Percentiles rank a stretch among this genome's conserved stretches.
These are phyloP conservation scores for Pseudozyma pruni DNA, from an alignment of 1,284 basidiomycete genomes.

Conservation along the genomic window DNA sequence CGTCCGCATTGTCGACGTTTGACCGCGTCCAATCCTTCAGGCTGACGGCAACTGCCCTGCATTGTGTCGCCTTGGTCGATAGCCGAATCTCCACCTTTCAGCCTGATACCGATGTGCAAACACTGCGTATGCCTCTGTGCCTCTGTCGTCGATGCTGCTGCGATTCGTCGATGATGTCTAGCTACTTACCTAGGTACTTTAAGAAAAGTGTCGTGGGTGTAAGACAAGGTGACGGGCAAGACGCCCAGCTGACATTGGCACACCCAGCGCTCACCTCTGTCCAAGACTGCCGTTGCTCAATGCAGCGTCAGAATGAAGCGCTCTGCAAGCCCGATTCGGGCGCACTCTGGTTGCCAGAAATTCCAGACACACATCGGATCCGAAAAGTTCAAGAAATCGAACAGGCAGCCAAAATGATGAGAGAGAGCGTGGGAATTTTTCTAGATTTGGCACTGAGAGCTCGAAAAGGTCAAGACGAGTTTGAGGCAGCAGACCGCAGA, in stretches of 20 bases:
- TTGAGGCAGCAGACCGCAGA: no score
- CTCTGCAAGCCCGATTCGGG: neutral
- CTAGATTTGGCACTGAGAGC: neutral
- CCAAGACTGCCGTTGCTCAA: no score
- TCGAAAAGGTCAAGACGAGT: no score
- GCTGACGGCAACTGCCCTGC: no score
- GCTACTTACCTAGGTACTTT: constrained; percentile 52
- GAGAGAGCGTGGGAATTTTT: constrained; percentile 8
- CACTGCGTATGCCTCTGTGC: no score
- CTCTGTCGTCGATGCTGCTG: constrained; percentile 17
- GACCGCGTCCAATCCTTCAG: no score
- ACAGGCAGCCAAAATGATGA: neutral
- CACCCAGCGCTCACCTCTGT: no score
- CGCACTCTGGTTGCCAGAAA: neutral
- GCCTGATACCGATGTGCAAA: no score
- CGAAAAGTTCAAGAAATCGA: neutral
- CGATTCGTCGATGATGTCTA: constrained; percentile 56
- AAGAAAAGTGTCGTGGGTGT: constrained; percentile 32
- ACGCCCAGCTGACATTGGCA: constrained; percentile 14
- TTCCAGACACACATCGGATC: neutral
- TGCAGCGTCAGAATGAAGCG: no score
- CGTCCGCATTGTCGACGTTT: no score
- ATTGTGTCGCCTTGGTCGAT: no score
- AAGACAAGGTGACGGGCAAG: neutral
- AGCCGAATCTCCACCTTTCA: no score